These are phyloP conservation scores for Globisporangium splendens DNA, from an alignment of 352 stramenopile species.

Conservation along the genomic window DNA sequence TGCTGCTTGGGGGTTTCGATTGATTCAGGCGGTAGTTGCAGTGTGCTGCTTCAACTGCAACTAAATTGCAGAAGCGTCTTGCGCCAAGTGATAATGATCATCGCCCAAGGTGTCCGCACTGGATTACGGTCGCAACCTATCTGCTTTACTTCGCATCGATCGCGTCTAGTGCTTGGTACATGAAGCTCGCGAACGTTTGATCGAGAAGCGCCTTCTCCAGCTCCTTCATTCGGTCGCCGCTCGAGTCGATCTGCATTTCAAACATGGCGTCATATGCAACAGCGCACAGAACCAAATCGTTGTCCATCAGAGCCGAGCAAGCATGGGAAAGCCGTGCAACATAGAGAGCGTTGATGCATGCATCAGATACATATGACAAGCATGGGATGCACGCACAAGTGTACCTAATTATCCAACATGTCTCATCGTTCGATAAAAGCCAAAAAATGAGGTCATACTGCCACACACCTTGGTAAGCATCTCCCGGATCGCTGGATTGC, in stretches of 20 bases:
- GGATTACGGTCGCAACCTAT: not conserved
- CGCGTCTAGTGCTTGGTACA: slow-evolving; percentile 71
- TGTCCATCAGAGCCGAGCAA: not conserved
- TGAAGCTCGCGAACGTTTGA: slow-evolving; percentile 67
- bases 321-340: slow-evolving; percentile 7
- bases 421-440: not conserved
- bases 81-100: too few relatives aligned
- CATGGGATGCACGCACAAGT: too few relatives aligned
- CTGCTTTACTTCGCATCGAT: slow-evolving; percentile 17
- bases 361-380: too few relatives aligned
- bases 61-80: too few relatives aligned
- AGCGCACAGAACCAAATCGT: not conserved
- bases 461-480: slow-evolving; percentile 46
- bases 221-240: slow-evolving; percentile 59
- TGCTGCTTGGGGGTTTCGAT: too few relatives aligned
- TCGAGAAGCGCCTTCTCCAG: slow-evolving; percentile 78
- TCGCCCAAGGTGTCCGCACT: too few relatives aligned
- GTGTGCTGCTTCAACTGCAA: too few relatives aligned
- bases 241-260: slow-evolving; percentile 53
- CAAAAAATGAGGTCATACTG: not conserved
- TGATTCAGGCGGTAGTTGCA: too few relatives aligned
- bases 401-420: not conserved
- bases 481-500: slow-evolving; percentile 42
- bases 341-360: not conserved
- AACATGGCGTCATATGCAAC: too few relatives aligned